Evolutionary conservation across 768 basidiomycete species (phyloP), one percentile per base, ranked within the genome.

Genomic region (Phanerodontia chrysosporium): DNA sequence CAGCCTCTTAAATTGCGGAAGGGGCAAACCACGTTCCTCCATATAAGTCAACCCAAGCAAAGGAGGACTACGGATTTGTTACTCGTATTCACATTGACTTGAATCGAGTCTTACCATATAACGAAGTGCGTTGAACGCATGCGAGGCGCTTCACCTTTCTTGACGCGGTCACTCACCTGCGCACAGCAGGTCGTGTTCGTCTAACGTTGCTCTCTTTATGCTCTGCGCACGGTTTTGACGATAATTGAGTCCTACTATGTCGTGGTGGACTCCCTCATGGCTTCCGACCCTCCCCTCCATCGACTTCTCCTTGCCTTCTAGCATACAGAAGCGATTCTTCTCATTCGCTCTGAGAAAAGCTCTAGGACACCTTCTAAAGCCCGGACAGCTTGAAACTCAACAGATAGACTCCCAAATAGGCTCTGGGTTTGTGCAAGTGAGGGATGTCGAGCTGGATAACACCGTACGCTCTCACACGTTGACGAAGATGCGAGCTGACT

Each of bases 381-480:
- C 90, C 10, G 95, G 92, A 16, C 94, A 95, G 66, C 82, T 97
- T 58, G 91, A 97, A 74, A 78, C 83, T 53, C 81, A 87, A 57
- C 86, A 92, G 73, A 88, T 97, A 65, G 92, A 96, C 66, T 90
- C 92, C 28, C 92, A 96, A 73, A 87, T 98, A 66, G 89, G 92
- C n/a, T 89, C 87, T 44, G 95, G 95, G 18, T 87, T 83, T 69
- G 85, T 97, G 3, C 90, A 94, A 72, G 82, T 98, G 36, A 87
- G 87, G 62, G 86, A 93, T 66, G 76, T 97, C 57, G 84, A 94
- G 69, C 74, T 98, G 51, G 84, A 93, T 70, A 79, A 80, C 51
- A 77, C 85, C 71, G 95, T 89, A 67, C 66, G 86, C 80, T 39
- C 52, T 30, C 18, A 27, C 2, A 36, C 49, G 51, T 21, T 46